Percentiles rank a stretch among this genome's conserved stretches.
Evolutionary conservation across 2,329 filamentous ascomycete genomes (phyloP).

Genomic region (Aschersonia sp.): DNA sequence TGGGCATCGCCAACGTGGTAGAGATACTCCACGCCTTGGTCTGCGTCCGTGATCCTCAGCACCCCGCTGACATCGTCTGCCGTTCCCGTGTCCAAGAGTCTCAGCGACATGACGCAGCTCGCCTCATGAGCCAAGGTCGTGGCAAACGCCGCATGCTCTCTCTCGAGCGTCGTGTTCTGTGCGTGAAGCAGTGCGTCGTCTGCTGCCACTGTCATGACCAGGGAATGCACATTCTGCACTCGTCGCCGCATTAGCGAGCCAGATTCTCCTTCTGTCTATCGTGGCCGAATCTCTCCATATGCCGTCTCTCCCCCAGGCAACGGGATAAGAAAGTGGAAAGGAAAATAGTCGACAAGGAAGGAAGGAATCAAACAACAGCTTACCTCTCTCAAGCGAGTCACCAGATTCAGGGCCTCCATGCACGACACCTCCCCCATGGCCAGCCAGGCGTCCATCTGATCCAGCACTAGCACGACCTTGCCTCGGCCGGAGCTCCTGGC

Average conservation of each 20-base stretch:
- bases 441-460: constrained; percentile 51
- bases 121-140: constrained; percentile 64
- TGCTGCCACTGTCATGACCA: constrained; percentile 54
- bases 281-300: too few relatives aligned
- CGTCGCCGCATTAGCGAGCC: neutral
- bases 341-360: neutral
- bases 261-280: too few relatives aligned
- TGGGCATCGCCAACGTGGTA: constrained; percentile 70
- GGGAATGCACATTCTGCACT: constrained; percentile 44
- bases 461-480: constrained; percentile 44
- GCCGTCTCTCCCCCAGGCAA: neutral
- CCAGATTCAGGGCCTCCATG: constrained; percentile 35
- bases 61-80: constrained; percentile 86
- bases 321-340: neutral
- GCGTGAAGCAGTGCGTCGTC: constrained; percentile 55
- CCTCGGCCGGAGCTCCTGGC: constrained; percentile 4
- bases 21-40: constrained; percentile 50
- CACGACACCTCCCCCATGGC: constrained; percentile 35
- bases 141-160: constrained; percentile 55
- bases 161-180: constrained; percentile 51
- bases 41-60: constrained; percentile 55
- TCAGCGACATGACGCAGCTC: constrained; percentile 52
- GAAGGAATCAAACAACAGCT: neutral
- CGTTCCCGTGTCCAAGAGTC: constrained; percentile 73
- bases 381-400: constrained; percentile 50